These are phyloP conservation scores for Lachancea thermotolerans DNA, from an alignment of 805 yeast genomes.

Conservation along the genomic window DNA sequence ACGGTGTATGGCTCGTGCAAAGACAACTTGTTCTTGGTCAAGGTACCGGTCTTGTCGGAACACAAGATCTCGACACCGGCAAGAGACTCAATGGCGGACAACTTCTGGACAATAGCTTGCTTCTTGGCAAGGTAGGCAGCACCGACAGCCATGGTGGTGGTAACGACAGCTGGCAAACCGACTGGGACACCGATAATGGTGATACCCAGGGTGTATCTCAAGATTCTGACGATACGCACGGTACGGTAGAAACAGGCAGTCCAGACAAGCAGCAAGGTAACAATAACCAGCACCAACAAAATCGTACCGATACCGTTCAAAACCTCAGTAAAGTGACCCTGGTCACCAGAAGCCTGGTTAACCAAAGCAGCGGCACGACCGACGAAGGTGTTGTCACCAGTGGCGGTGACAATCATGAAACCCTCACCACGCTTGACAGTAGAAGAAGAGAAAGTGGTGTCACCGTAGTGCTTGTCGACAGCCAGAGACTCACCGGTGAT, in stretches of 20 bases:
- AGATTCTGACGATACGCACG: slow-evolving; percentile 74
- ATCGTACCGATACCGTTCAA: slow-evolving; percentile 96
- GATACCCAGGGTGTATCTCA: slow-evolving; percentile 89
- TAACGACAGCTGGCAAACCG: slow-evolving; percentile 97
- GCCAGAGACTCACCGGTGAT: slow-evolving; percentile 97
- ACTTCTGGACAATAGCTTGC: slow-evolving; percentile 94
- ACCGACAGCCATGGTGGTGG: slow-evolving; percentile 99
- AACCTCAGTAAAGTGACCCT: slow-evolving; percentile 96
- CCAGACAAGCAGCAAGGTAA: slow-evolving; percentile 87
- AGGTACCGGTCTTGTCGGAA: slow-evolving; percentile 97
- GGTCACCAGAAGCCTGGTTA: slow-evolving; percentile 86
- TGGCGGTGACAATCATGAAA: slow-evolving; percentile 87
- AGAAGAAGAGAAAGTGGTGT: slow-evolving; percentile 83
- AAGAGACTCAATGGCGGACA: slow-evolving; percentile 92
- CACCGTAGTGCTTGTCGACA: slow-evolving; percentile 87
- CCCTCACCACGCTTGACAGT: slow-evolving; percentile 95
- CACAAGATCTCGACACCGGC: slow-evolving; percentile 98
- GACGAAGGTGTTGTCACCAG: slow-evolving; percentile 92
- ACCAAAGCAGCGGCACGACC: slow-evolving; percentile 98
- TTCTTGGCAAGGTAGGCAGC: slow-evolving; percentile 97
- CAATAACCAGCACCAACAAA: slow-evolving; percentile 79
- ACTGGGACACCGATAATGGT: slow-evolving; percentile 98
- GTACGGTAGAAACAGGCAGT: slow-evolving; percentile 91
- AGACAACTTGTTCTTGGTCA: slow-evolving; percentile 94
- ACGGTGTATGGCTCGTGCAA: slow-evolving; percentile 97